Evolutionary conservation across 345 rosid genomes (phyloP), one percentile per base, ranked within the genome.

Genomic region (Carallia brachiata): DNA sequence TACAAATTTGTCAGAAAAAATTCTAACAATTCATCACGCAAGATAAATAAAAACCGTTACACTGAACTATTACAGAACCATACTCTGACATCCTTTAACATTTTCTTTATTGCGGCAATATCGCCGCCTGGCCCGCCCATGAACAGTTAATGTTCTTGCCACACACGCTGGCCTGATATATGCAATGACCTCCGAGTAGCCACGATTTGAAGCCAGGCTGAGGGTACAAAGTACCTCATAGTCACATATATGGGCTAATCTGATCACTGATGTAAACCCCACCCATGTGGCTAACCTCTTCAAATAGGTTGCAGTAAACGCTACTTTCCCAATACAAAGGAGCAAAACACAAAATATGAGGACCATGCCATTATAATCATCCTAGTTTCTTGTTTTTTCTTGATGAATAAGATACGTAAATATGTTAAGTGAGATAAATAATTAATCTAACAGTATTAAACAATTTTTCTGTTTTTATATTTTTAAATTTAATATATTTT

Each of bases 231-330:
- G 60, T 2, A 52, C 52, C 31, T 32, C 31, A 13, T 23, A n/a
- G 48, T 0, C 62, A 16, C 36, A 39, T 15, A 32, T 18, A 67
- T 5, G 13, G 7, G 28, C 52, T 18, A 27, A 13, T 16, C 54
- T 68, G n/a, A 68, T n/a, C 47, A 44, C 12, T 39, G 54, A 28
- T 17, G 39, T 31, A 18, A 67, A 19, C 60, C 60, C 60, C 60
- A 56, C 60, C 60, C 60, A 56, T 56, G 39, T 32, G 58, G 8
- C 27, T 52, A 31, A 16, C 28, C 56, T 31, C 68, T 52, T 9
- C 28, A 23, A 55, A 55, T 7, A 19, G 59, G 17, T 44, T 18
- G 23, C 27, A 50, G 8, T 32, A 31, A 65, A 52, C 17, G 59
- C 58, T 13, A 32, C 58, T 34, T 32, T 36, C 6, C 52, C 69